Evolutionary conservation across 208 protist genomes (phyloP).

Genomic region (Dictyostelium gargantuum): DNA sequence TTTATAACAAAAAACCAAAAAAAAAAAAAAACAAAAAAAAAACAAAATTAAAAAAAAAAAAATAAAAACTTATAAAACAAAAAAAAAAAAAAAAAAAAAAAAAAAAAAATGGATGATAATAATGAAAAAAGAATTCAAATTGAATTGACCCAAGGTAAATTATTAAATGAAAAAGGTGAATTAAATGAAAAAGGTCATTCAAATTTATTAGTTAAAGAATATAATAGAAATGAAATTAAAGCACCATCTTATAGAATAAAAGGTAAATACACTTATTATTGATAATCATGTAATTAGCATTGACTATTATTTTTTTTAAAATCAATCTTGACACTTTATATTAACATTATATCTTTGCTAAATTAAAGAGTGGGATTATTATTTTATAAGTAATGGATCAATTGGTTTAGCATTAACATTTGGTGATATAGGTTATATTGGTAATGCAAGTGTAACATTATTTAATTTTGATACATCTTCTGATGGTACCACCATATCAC

Average conservation of each 20-base stretch:
- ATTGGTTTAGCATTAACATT: not conserved
- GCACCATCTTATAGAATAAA: not conserved
- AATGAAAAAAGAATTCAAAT: not conserved
- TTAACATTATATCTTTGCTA: no score
- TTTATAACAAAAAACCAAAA: no score
- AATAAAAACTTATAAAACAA: no score
- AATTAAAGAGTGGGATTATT: slow-evolving; percentile 11
- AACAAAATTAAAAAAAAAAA: no score
- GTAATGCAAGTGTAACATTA: not conserved
- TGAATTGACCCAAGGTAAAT: not conserved
- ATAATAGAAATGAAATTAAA: not conserved
- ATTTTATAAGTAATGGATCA: not conserved
- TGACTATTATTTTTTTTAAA: no score
- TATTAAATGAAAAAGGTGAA: slow-evolving; percentile 1
- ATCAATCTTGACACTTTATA: no score
- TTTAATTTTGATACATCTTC: not conserved
- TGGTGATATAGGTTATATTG: not conserved
- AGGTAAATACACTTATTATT: no score
- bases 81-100: no score
- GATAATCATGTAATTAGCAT: no score
- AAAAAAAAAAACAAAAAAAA: no score
- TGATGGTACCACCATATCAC: not conserved
- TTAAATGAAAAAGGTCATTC: not conserved
- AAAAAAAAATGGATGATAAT: not conserved
- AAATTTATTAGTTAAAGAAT: not conserved